These are phyloP conservation scores for Monascus purpureus DNA, from an alignment of 495 filamentous ascomycete species.

Conservation along the genomic window DNA sequence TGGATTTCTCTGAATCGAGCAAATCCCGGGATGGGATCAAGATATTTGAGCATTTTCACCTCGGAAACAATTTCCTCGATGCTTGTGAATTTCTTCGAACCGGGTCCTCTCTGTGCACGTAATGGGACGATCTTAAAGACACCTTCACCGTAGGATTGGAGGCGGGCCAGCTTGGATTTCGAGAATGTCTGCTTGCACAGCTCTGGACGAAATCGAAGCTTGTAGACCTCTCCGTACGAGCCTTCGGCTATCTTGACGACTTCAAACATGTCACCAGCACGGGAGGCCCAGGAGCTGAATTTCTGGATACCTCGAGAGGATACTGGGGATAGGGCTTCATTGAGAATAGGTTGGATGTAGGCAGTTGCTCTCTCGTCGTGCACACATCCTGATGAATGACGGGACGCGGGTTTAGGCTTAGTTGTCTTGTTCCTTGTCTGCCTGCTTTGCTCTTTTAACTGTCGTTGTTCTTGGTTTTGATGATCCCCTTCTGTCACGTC, in stretches of 20 bases:
- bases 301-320: constrained; percentile 27
- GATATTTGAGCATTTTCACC: constrained; percentile 57
- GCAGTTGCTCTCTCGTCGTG: constrained; percentile 20
- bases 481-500: not conserved
- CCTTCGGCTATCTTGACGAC: constrained; percentile 38
- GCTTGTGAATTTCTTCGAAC: constrained; percentile 33
- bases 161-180: constrained; percentile 24
- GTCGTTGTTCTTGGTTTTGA: not conserved
- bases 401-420: constrained; percentile 8
- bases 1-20: constrained; percentile 74
- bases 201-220: constrained; percentile 26
- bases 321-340: constrained; percentile 23
- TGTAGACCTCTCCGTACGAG: constrained; percentile 39
- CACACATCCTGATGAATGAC: constrained; percentile 24
- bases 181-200: constrained; percentile 23
- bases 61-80: constrained; percentile 49
- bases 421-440: constrained; percentile 5
- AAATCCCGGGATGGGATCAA: constrained; percentile 75
- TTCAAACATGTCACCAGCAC: constrained; percentile 25
- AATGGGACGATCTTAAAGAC: constrained; percentile 40
- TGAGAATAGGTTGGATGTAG: constrained; percentile 26
- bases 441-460: not conserved
- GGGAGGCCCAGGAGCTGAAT: constrained; percentile 28
- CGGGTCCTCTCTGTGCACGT: constrained; percentile 25
- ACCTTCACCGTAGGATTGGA: constrained; percentile 26